Percentiles rank a stretch among this genome's conserved stretches.
Conservation (phyloP, 1,139 yeast species). For the Taiozyma sp. region DNA sequence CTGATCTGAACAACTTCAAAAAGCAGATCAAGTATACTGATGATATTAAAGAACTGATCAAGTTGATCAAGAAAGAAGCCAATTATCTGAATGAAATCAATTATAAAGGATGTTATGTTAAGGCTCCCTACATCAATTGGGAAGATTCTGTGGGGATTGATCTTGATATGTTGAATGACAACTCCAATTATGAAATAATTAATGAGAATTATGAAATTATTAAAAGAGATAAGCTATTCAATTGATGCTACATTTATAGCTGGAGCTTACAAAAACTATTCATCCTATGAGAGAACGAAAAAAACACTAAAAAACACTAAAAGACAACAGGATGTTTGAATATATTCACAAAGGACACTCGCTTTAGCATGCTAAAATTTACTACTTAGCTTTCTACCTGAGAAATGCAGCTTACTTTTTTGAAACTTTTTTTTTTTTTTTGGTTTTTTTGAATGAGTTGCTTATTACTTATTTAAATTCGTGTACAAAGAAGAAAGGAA, state of each 20-base stretch:
- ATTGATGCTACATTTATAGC: background rate
- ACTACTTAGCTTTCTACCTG: background rate
- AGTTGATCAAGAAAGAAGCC: constrained; percentile 10
- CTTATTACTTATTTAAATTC: too few species aligned
- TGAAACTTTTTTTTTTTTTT: background rate
- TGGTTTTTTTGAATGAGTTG: too few species aligned
- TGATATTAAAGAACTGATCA: constrained; percentile 13
- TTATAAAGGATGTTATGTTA: constrained; percentile 20
- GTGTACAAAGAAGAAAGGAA: background rate
- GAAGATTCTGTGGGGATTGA: constrained; percentile 18
- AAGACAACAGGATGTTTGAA: background rate
- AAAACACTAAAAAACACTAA: background rate
- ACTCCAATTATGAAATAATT: constrained; percentile 11
- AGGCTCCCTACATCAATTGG: constrained; percentile 23
- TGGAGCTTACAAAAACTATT: background rate
- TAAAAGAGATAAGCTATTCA: constrained; percentile 20
- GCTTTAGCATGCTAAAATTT: background rate
- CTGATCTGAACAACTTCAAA: constrained; percentile 17
- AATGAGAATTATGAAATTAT: constrained; percentile 22
- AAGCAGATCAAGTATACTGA: constrained; percentile 12
- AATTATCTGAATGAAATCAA: constrained; percentile 21
- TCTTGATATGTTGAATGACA: constrained; percentile 8
- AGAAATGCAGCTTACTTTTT: background rate
- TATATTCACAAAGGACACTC: background rate
- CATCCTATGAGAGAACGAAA: too few species aligned